phyloP scores from a whole-genome alignment of 805 yeast genomes.

The Saccharomycopsis capsularis region DNA sequence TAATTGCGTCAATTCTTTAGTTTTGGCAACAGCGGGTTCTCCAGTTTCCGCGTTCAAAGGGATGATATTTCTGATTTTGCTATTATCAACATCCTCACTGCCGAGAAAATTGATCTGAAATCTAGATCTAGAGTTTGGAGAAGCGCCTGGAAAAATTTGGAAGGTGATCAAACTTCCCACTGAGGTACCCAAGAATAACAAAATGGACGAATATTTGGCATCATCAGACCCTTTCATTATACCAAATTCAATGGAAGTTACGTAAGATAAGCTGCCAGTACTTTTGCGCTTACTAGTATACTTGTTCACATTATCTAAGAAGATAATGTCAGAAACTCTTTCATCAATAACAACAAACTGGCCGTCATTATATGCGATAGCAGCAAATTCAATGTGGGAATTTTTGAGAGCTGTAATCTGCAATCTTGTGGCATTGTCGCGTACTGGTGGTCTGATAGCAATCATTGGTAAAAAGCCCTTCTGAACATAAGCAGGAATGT shows the following conservation, averaged over 20 bases:
- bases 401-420: slow-evolving; percentile 55
- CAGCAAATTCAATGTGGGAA: slow-evolving; percentile 71
- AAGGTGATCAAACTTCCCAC: slow-evolving; percentile 62
- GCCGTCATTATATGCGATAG: slow-evolving; percentile 74
- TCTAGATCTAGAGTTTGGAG: slow-evolving; percentile 31
- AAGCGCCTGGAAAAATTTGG: slow-evolving; percentile 59
- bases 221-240: slow-evolving; percentile 64
- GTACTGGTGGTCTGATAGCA: slow-evolving; percentile 33
- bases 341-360: slow-evolving; percentile 66
- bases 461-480: slow-evolving; percentile 60
- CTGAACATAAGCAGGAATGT: slow-evolving; percentile 38
- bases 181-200: slow-evolving; percentile 70
- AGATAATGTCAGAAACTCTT: slow-evolving; percentile 61
- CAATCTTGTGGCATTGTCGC: slow-evolving; percentile 29
- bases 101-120: slow-evolving; percentile 51
- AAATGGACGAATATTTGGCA: slow-evolving; percentile 54
- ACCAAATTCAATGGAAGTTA: slow-evolving; percentile 66
- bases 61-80: slow-evolving; percentile 47
- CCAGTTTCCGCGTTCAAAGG: slow-evolving; percentile 59
- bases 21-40: slow-evolving; percentile 54
- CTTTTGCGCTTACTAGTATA: slow-evolving; percentile 24
- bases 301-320: slow-evolving; percentile 32
- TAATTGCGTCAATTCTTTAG: slow-evolving; percentile 49
- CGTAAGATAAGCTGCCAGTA: slow-evolving; percentile 26
- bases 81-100: slow-evolving; percentile 40